phyloP scores from a whole-genome alignment of 2,329 filamentous ascomycete genomes.

The Akanthomyces muscarius region DNA sequence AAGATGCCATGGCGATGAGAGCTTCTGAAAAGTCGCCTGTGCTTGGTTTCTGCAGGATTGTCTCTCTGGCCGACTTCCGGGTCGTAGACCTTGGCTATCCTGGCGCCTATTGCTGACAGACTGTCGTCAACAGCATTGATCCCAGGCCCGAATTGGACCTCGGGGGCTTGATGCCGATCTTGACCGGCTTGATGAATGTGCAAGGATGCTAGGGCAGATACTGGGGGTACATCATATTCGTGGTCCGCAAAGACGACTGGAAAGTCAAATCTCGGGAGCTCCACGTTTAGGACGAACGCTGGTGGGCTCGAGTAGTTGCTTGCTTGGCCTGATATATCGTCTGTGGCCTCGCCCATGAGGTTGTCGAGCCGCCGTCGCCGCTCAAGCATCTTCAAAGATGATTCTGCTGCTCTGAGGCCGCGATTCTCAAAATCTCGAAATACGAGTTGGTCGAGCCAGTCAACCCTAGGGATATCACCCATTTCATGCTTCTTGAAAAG shows the following conservation, averaged over 20 bases:
- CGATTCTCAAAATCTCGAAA: constrained; percentile 85
- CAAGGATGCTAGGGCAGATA: constrained; percentile 67
- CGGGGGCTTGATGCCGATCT: constrained; percentile 73
- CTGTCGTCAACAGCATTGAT: constrained; percentile 66
- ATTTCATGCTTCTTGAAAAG: constrained; percentile 98
- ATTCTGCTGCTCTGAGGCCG: constrained; percentile 59
- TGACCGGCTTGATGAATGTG: constrained; percentile 55
- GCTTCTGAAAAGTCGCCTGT: constrained; percentile 84
- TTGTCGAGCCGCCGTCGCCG: constrained; percentile 37
- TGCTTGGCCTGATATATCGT: constrained; percentile 28
- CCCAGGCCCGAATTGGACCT: constrained; percentile 85
- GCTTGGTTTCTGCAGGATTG: constrained; percentile 94
- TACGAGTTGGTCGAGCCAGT: constrained; percentile 94
- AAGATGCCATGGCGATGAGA: constrained; percentile 87
- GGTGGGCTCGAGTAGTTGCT: constrained; percentile 43
- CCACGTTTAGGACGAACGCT: constrained; percentile 80
- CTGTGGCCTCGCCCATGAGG: constrained; percentile 27
- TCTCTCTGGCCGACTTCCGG: constrained; percentile 85
- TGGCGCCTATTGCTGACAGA: constrained; percentile 46
- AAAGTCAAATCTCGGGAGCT: constrained; percentile 92
- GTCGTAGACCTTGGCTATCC: constrained; percentile 83
- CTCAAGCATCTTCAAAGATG: constrained; percentile 57
- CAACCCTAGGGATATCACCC: constrained; percentile 87
- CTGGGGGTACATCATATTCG: constrained; percentile 80
- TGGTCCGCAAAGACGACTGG: constrained; percentile 92